phyloP scores from a whole-genome alignment of 2,329 filamentous ascomycete species.

The Ascochyta viciae-villosae region DNA sequence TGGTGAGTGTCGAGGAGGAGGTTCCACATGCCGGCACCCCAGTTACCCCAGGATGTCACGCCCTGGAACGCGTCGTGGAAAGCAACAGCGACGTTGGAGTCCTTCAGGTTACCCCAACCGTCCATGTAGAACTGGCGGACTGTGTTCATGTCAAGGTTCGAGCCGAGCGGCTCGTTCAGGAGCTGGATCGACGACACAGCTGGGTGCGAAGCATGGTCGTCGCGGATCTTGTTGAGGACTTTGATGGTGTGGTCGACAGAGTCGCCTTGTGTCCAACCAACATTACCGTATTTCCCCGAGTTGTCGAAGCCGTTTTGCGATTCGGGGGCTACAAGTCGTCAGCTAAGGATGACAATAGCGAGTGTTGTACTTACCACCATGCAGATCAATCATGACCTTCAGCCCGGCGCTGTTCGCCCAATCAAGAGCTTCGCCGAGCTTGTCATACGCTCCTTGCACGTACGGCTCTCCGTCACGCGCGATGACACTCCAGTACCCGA shows the following conservation, averaged over 20 bases:
- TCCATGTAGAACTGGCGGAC: conserved; percentile 57
- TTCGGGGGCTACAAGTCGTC: conserved; percentile 55
- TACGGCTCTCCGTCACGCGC: conserved; percentile 64
- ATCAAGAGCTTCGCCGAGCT: conserved; percentile 63
- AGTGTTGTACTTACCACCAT: conserved; percentile 62
- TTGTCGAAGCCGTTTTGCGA: conserved; percentile 75
- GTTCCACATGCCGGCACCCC: conserved; percentile 53
- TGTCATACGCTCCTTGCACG: conserved; percentile 66
- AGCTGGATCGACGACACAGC: conserved; percentile 57
- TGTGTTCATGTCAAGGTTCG: conserved; percentile 51
- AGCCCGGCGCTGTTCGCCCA: conserved; percentile 66
- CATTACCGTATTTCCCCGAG: conserved; percentile 60
- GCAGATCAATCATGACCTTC: conserved; percentile 72
- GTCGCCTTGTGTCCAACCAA: conserved; percentile 56
- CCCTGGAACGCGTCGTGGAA: conserved; percentile 58
- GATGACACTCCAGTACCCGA: conserved; percentile 70
- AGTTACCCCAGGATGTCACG: conserved; percentile 54
- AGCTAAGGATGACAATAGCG: background rate
- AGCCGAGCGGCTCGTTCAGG: conserved; percentile 57
- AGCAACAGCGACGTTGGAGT: conserved; percentile 52
- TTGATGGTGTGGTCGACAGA: conserved; percentile 50
- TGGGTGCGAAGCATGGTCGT: conserved; percentile 54
- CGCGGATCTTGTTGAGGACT: conserved; percentile 56
- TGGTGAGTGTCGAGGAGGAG: conserved; percentile 57
- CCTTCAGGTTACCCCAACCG: conserved; percentile 55